Conservation (phyloP, 768 basidiomycete species). For the Daedaleopsis sinensis region DNA sequence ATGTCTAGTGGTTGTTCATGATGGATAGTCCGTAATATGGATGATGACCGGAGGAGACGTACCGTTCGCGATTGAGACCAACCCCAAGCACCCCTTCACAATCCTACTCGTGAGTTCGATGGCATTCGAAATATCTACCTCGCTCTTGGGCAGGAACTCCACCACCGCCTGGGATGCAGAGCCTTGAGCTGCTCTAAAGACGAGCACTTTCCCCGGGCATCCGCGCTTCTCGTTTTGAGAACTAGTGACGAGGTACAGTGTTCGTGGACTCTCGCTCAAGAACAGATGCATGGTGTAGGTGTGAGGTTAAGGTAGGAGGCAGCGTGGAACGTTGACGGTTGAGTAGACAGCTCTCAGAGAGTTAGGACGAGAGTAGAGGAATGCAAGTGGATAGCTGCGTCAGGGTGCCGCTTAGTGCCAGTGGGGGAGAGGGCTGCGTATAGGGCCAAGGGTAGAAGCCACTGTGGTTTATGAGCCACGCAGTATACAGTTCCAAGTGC, state of each 20-base stretch:
- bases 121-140: constrained; percentile 67
- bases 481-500: too few relatives aligned
- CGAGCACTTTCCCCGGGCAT: constrained; percentile 62
- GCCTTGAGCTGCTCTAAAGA: constrained; percentile 66
- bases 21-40: background rate
- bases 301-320: background rate
- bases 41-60: constrained; percentile 23
- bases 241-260: constrained; percentile 73
- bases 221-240: constrained; percentile 66
- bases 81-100: constrained; percentile 83
- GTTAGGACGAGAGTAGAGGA: background rate
- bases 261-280: constrained; percentile 66
- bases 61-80: constrained; percentile 77
- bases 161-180: constrained; percentile 71
- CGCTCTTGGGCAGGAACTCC: constrained; percentile 76
- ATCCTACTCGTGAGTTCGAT: constrained; percentile 70
- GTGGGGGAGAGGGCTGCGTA: background rate
- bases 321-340: background rate
- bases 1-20: constrained; percentile 47
- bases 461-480: too few relatives aligned
- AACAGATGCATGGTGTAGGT: constrained; percentile 66
- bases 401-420: background rate
- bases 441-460: background rate
- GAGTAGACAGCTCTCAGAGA: background rate
- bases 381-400: background rate